phyloP scores from a whole-genome alignment of 1,284 basidiomycete species.

The Tausonia pullulans region DNA sequence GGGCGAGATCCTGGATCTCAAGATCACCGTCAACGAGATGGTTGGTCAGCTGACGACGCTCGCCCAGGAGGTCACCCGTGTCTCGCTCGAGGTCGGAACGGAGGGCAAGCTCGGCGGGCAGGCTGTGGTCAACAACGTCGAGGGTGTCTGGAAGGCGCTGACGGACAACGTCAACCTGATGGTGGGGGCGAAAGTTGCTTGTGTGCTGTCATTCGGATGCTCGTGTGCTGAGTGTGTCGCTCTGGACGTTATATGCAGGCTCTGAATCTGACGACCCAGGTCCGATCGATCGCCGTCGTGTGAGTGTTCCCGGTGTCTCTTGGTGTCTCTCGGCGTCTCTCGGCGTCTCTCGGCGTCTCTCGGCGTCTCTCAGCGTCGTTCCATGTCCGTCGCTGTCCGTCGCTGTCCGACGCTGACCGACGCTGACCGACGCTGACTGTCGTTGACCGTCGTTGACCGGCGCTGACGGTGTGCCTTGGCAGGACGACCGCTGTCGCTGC shows the following conservation, averaged over 20 bases:
- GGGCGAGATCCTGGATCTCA: slow-evolving; percentile 93
- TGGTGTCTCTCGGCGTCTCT: too few species aligned
- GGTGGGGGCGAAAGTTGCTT: not conserved
- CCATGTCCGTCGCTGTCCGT: too few species aligned
- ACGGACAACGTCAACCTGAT: slow-evolving; percentile 81
- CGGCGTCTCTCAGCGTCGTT: not conserved
- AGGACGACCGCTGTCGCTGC: slow-evolving; percentile 72
- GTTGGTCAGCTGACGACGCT: slow-evolving; percentile 36
- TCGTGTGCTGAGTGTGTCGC: too few species aligned
- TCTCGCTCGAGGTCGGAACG: slow-evolving; percentile 84
- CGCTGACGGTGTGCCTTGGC: not conserved
- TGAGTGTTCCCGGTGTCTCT: slow-evolving; percentile 8
- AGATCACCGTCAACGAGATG: slow-evolving; percentile 34
- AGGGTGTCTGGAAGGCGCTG: slow-evolving; percentile 94
- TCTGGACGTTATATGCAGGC: too few species aligned
- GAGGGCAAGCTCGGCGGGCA: slow-evolving; percentile 95
- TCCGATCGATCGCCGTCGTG: slow-evolving; percentile 72
- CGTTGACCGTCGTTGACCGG: too few species aligned
- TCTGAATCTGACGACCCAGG: slow-evolving; percentile 74
- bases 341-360: not conserved
- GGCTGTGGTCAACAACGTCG: slow-evolving; percentile 90
- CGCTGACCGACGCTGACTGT: too few species aligned
- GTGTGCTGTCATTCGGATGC: not conserved
- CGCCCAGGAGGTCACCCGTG: slow-evolving; percentile 57
- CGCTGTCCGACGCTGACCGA: too few species aligned